Conservation (phyloP, 192 early-diverging fungal species). For the Coemansia sp. region DNA sequence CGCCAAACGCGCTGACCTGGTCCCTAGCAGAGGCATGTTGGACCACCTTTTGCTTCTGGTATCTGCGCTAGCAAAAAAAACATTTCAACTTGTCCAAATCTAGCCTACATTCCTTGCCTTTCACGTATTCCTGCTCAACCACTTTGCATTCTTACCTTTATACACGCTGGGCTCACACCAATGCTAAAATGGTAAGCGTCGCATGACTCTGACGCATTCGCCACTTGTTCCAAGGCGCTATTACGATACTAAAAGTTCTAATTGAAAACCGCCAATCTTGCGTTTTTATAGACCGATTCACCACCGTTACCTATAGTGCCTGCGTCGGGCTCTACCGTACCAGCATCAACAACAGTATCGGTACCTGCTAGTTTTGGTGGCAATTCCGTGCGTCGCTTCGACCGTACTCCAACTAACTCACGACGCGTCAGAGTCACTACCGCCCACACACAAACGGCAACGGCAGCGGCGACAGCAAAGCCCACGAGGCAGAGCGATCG, state of each 20-base stretch:
- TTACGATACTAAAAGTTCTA: neutral
- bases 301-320: neutral
- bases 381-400: conserved; percentile 36
- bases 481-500: conserved; percentile 15
- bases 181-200: conserved; percentile 10
- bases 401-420: conserved; percentile 38
- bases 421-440: conserved; percentile 20
- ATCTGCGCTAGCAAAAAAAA: neutral
- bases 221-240: neutral
- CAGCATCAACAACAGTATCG: neutral
- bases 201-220: neutral
- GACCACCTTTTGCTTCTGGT: neutral
- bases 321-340: neutral
- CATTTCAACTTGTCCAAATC: neutral
- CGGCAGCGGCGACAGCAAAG: neutral
- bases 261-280: conserved; percentile 2
- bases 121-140: neutral
- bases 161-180: neutral
- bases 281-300: neutral
- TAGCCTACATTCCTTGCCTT: neutral
- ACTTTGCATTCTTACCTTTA: neutral
- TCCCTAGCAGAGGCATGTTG: neutral
- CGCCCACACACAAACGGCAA: conserved; percentile 10
- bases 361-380: neutral
- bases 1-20: neutral